Conservation (phyloP, 768 basidiomycete species). For the Boletus rubescentipes region DNA sequence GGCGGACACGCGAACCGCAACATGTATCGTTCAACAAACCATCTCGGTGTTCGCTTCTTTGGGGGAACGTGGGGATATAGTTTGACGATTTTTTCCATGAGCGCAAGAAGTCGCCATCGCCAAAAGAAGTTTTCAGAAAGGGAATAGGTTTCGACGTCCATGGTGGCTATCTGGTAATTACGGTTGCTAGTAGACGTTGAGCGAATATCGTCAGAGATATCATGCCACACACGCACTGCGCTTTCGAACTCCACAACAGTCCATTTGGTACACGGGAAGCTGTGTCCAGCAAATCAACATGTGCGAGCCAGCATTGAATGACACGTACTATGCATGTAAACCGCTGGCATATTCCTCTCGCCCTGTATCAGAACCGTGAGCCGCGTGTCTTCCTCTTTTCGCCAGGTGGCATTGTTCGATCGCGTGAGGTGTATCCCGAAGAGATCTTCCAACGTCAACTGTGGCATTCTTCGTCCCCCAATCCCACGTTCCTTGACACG, state of each 20-base stretch:
- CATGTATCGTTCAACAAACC: constrained; percentile 47
- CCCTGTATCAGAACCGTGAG: constrained; percentile 46
- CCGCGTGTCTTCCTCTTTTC: constrained; percentile 16
- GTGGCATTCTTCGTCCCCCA: constrained; percentile 18
- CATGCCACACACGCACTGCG: constrained; percentile 20
- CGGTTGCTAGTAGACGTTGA: constrained; percentile 36
- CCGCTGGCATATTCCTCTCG: constrained; percentile 38
- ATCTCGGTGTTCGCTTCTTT: constrained; percentile 46
- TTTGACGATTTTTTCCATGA: constrained; percentile 46
- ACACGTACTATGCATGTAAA: constrained; percentile 40
- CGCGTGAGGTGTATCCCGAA: constrained; percentile 27
- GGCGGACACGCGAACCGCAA: constrained; percentile 22
- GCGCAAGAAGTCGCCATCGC: constrained; percentile 46
- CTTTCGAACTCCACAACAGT: constrained; percentile 31
- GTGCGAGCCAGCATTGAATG: background rate
- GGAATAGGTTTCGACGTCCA: constrained; percentile 44
- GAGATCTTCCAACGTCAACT: constrained; percentile 36
- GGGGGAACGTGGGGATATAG: constrained; percentile 34
- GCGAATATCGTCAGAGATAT: background rate
- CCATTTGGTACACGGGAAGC: constrained; percentile 32
- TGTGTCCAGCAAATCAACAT: constrained; percentile 8
- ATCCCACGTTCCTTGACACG: constrained; percentile 35
- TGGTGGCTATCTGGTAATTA: constrained; percentile 43
- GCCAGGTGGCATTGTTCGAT: constrained; percentile 15
- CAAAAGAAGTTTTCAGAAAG: constrained; percentile 50